Base-by-base conservation (phyloP, 139 green algal genomes). In the Astrephomene gubernaculifera region DNA sequence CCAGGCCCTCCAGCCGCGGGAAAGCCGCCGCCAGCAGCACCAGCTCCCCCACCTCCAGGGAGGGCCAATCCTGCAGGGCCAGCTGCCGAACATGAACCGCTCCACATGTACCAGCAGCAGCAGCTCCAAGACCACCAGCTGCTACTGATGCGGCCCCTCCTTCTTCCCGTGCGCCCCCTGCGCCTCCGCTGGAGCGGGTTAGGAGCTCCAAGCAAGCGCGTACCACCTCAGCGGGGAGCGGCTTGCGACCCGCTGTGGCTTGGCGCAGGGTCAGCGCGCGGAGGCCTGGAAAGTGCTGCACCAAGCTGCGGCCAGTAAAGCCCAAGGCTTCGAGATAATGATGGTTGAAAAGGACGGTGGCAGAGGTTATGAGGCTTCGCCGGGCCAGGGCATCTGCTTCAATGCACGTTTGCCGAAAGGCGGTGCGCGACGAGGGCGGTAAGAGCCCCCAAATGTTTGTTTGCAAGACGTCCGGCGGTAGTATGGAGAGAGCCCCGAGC, bases 171-270 rank as follows among this genome's bases (percentile, higher is more conserved):
- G n/a, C n/a, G n/a, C n/a, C n/a, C n/a, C n/a, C n/a, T n/a, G n/a
- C n/a, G n/a, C n/a, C n/a, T n/a, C n/a, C n/a, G n/a, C n/a, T n/a
- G n/a, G n/a, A n/a, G 6, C 71, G 44, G 1, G 64, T 4, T 29
- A 82, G 76, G 19, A 83, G 43, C 27, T 83, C 76, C 19, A 83
- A 60, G 61, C 76, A 83, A 5, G 60, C 60, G 21, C 10, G 25
- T 39, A 83, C 76, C 1, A 83, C 54, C 76, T 83, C 41, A 10
- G 29, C 6, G 1, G 76, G 54, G 39, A 83, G 61, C 7, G 76
- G 76, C 38, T 72, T 83, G 41, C 76, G 76, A 29, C 60, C 76
- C 3, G 57, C 76, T 29, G 39, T 39, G 0, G 38, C 76, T n/a
- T 83, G 76, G 2, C 54, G 60, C 7, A 83, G 27, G 4, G 29